These are phyloP conservation scores for Hypoxylon sp. DNA, from an alignment of 2,329 filamentous ascomycete genomes.

Conservation along the genomic window DNA sequence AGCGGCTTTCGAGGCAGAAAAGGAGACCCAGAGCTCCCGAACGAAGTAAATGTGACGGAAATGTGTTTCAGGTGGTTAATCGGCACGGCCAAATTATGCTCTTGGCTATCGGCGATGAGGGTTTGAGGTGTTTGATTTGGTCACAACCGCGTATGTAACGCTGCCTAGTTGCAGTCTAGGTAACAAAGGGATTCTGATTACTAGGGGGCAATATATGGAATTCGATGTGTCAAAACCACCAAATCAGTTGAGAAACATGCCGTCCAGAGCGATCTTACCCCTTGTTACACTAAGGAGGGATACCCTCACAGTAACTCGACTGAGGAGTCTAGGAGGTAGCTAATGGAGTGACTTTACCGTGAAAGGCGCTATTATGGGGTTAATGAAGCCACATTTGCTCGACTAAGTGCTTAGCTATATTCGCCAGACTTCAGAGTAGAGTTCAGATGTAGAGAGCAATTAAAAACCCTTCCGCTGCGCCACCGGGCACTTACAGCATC, in stretches of 20 bases:
- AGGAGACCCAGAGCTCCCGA: background rate
- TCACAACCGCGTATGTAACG: constrained; percentile 3
- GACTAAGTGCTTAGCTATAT: background rate
- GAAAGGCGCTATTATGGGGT: background rate
- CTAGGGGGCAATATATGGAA: background rate
- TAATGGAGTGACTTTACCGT: background rate
- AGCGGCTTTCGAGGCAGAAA: constrained; percentile 10
- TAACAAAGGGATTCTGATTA: background rate
- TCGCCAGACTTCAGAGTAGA: background rate
- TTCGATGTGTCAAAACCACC: background rate
- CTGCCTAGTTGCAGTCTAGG: background rate
- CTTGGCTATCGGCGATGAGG: background rate
- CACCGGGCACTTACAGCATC: constrained; percentile 15
- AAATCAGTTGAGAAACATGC: background rate
- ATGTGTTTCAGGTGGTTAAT: constrained; percentile 5
- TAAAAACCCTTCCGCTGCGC: background rate
- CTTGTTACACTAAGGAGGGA: background rate
- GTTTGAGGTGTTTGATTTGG: constrained; percentile 1
- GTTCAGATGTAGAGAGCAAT: background rate
- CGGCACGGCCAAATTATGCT: constrained; percentile 1
- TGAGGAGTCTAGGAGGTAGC: background rate
- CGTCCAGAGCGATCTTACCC: background rate
- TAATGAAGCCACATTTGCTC: background rate
- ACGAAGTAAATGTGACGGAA: background rate
- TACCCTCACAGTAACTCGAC: background rate